These are phyloP conservation scores for Tubosaeta sp. DNA, from an alignment of 768 basidiomycete species.

Conservation along the genomic window DNA sequence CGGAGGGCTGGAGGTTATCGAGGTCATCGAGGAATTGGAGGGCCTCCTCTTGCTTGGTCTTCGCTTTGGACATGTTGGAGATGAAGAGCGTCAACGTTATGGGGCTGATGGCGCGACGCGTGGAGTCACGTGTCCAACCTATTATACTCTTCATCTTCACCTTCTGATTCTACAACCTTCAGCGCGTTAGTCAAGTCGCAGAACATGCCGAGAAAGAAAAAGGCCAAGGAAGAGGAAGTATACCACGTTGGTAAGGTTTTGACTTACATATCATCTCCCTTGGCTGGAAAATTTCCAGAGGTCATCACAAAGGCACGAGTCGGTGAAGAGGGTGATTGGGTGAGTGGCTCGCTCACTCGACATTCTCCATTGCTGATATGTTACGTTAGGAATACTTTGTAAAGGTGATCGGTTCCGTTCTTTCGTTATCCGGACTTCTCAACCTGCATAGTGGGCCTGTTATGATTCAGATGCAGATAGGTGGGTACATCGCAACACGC, in stretches of 20 bases:
- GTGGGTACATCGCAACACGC: slow-evolving; percentile 31
- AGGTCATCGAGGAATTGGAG: slow-evolving; percentile 93
- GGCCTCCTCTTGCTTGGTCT: slow-evolving; percentile 84
- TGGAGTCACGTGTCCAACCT: slow-evolving; percentile 13
- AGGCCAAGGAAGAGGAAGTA: slow-evolving; percentile 31
- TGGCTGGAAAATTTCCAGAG: slow-evolving; percentile 36
- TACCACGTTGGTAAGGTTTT: slow-evolving; percentile 45
- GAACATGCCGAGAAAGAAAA: slow-evolving; percentile 27
- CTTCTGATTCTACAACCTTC: no score
- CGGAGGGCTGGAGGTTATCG: slow-evolving; percentile 65
- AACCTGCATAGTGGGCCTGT: slow-evolving; percentile 55
- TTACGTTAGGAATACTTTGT: slow-evolving; percentile 56
- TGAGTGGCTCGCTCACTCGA: slow-evolving; percentile 24
- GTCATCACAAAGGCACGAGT: slow-evolving; percentile 59
- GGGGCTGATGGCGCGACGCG: neutral
- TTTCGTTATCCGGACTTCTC: neutral
- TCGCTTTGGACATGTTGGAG: slow-evolving; percentile 44
- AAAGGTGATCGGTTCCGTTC: slow-evolving; percentile 43
- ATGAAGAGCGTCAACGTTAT: neutral
- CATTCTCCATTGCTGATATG: neutral
- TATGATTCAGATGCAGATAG: slow-evolving; percentile 56
- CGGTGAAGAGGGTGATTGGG: slow-evolving; percentile 47
- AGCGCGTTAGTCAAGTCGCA: neutral
- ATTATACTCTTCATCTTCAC: neutral
- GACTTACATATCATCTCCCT: no score